Percentiles rank a stretch among this genome's conserved stretches.
phyloP scores from a whole-genome alignment of 164 flowering plant genomes.

The Berberis vulgaris region DNA sequence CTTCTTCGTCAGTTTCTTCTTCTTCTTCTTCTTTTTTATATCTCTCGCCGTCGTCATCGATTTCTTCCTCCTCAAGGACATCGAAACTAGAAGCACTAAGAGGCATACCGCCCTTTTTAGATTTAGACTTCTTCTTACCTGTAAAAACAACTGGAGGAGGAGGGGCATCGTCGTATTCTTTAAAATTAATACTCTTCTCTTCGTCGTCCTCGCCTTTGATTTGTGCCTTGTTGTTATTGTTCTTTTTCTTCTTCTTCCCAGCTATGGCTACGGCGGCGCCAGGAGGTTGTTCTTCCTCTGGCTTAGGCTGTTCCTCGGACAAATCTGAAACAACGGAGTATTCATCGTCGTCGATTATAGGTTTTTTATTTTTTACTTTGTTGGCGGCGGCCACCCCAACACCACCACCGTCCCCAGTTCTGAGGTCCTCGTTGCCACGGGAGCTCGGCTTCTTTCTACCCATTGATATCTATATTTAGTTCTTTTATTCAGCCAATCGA shows the following conservation, averaged over 20 bases:
- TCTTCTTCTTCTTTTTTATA: not conserved
- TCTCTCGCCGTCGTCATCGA: slow-evolving; percentile 11
- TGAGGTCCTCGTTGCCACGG: no score
- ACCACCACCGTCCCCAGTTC: no score
- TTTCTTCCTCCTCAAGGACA: slow-evolving; percentile 19
- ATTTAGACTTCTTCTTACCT: slow-evolving; percentile 48
- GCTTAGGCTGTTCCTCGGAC: slow-evolving; percentile 32
- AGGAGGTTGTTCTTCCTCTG: slow-evolving; percentile 23
- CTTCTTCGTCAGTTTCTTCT: not conserved
- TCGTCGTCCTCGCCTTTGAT: slow-evolving; percentile 15
- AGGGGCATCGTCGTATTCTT: slow-evolving; percentile 22
- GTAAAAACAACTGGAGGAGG: slow-evolving; percentile 14
- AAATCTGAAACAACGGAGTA: slow-evolving; percentile 54
- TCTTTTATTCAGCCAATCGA: no score
- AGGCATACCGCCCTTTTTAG: slow-evolving; percentile 31
- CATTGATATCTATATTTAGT: no score
- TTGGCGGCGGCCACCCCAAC: no score
- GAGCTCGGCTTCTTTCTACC: no score
- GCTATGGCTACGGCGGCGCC: slow-evolving; percentile 13
- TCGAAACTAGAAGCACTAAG: slow-evolving; percentile 12
- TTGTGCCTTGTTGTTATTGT: slow-evolving; percentile 12
- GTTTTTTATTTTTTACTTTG: no score
- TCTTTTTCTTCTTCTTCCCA: slow-evolving; percentile 58
- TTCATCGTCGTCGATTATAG: slow-evolving; percentile 63
- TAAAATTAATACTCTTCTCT: slow-evolving; percentile 12